Evolutionary conservation across 2,329 filamentous ascomycete genomes (phyloP).

Genomic region (Helotiales sp.): DNA sequence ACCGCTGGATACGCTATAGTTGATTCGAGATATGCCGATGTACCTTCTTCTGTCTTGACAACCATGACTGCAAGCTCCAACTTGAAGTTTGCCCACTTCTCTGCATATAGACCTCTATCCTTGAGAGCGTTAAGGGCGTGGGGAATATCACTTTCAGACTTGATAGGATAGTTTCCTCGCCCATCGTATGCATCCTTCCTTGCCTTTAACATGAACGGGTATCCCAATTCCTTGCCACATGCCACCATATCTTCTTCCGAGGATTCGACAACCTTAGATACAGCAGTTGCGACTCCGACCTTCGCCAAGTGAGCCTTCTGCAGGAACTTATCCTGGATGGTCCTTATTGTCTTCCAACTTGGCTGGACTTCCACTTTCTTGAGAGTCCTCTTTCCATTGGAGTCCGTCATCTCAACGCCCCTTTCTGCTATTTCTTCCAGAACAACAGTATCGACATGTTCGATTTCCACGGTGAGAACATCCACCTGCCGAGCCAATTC

Average conservation of each 20-base stretch:
- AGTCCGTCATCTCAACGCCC: constrained; percentile 55
- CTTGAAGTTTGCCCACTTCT: constrained; percentile 76
- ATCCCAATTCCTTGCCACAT: constrained; percentile 66
- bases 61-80: constrained; percentile 95
- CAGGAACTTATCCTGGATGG: constrained; percentile 90
- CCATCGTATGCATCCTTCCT: constrained; percentile 91
- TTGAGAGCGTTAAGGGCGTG: constrained; percentile 70
- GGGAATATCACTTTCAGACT: constrained; percentile 57
- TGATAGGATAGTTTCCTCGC: constrained; percentile 71
- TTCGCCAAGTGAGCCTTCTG: constrained; percentile 80
- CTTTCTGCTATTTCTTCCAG: constrained; percentile 76
- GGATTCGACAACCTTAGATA: constrained; percentile 57
- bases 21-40: constrained; percentile 44
- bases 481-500: constrained; percentile 76
- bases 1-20: constrained; percentile 81
- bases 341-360: constrained; percentile 80
- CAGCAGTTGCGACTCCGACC: constrained; percentile 70
- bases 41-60: constrained; percentile 76
- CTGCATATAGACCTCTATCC: constrained; percentile 76
- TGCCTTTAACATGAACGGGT: constrained; percentile 90
- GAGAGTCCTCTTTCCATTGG: constrained; percentile 38
- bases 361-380: constrained; percentile 69
- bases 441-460: constrained; percentile 89
- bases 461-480: constrained; percentile 89
- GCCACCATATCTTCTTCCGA: constrained; percentile 58